Percentiles rank a stretch among this genome's conserved stretches.
These are phyloP conservation scores for Dendrostoma leiphaemia DNA, from an alignment of 2,329 filamentous ascomycete species.

Conservation along the genomic window DNA sequence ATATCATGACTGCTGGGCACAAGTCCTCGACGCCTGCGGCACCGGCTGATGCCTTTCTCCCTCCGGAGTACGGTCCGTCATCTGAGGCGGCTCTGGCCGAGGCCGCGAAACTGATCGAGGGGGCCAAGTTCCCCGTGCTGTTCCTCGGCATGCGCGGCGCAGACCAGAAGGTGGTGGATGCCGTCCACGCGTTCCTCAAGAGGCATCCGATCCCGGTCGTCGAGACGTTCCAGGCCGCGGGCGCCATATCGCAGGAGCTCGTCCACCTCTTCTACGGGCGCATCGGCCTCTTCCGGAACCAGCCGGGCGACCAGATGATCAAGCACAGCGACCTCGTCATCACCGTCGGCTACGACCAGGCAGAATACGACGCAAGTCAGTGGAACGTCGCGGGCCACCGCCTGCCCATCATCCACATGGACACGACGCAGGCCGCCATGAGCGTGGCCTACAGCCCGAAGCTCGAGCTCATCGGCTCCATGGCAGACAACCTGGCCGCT, in stretches of 20 bases:
- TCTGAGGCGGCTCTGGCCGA: slow-evolving; percentile 29
- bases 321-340: slow-evolving; percentile 41
- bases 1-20: slow-evolving; percentile 38
- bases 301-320: slow-evolving; percentile 44
- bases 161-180: slow-evolving; percentile 36
- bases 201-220: slow-evolving; percentile 42
- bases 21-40: slow-evolving; percentile 35
- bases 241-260: slow-evolving; percentile 41
- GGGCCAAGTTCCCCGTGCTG: slow-evolving; percentile 38
- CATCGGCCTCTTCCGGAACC: slow-evolving; percentile 47
- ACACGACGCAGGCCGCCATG: slow-evolving; percentile 38
- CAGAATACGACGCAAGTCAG: slow-evolving; percentile 43
- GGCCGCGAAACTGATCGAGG: slow-evolving; percentile 32
- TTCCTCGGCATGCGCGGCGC: slow-evolving; percentile 44
- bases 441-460: slow-evolving; percentile 39
- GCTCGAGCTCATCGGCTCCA: slow-evolving; percentile 41
- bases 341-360: slow-evolving; percentile 45
- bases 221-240: slow-evolving; percentile 50
- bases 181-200: slow-evolving; percentile 38
- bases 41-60: slow-evolving; percentile 34
- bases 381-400: slow-evolving; percentile 39
- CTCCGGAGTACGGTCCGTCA: slow-evolving; percentile 39
- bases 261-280: slow-evolving; percentile 44
- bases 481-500: slow-evolving; percentile 37
- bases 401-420: slow-evolving; percentile 42